Percentiles rank a stretch among this genome's conserved stretches.
These are phyloP conservation scores for Ustilago loliicola DNA, from an alignment of 1,284 basidiomycete species.

Conservation along the genomic window DNA sequence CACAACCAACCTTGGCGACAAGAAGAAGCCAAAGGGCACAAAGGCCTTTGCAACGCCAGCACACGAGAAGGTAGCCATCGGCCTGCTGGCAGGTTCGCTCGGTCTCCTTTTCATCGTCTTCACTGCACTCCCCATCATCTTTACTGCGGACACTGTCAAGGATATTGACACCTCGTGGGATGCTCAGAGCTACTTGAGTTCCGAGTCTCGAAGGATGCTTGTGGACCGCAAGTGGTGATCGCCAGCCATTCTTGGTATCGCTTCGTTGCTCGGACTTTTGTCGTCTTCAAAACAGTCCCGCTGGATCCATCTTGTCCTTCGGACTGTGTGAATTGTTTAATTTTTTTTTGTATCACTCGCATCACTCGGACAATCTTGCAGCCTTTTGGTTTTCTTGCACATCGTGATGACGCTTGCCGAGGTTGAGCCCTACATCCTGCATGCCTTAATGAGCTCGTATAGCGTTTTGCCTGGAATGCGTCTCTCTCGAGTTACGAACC, in stretches of 20 bases:
- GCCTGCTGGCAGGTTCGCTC: constrained; percentile 57
- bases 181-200: constrained; percentile 48
- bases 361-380: constrained; percentile 24
- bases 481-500: background rate
- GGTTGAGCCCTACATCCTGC: background rate
- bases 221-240: constrained; percentile 53
- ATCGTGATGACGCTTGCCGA: background rate
- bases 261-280: background rate
- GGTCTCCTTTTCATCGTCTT: constrained; percentile 53
- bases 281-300: background rate
- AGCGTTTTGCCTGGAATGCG: too few relatives aligned
- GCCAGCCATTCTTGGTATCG: background rate
- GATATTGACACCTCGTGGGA: constrained; percentile 44
- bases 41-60: constrained; percentile 64
- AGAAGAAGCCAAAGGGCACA: constrained; percentile 29
- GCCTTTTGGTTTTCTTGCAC: background rate
- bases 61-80: constrained; percentile 61
- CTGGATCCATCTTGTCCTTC: background rate
- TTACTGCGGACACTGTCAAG: constrained; percentile 52
- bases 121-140: constrained; percentile 60
- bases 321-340: background rate
- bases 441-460: background rate
- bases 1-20: constrained; percentile 56
- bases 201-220: constrained; percentile 48
- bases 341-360: constrained; percentile 12